Percentiles rank a stretch among this genome's conserved stretches.
Conservation (phyloP, 2,329 filamentous ascomycete species). For the Phialocephala sp. region DNA sequence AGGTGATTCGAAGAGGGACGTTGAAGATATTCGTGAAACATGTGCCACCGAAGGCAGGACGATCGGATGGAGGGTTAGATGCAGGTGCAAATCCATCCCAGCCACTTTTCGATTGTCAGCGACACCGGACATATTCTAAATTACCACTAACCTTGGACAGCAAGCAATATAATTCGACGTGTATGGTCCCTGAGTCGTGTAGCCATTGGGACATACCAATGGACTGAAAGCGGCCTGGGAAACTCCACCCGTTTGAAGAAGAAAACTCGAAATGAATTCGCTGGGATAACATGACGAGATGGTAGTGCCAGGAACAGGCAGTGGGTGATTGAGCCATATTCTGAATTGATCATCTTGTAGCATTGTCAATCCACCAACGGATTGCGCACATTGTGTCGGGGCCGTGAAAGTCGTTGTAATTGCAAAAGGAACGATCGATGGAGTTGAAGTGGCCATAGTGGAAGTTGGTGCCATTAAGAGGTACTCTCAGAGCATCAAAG, state of each 20-base stretch:
- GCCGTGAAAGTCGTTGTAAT: slow-evolving; percentile 26
- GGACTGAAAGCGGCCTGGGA: slow-evolving; percentile 26
- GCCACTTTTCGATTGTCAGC: slow-evolving; percentile 14
- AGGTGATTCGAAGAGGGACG: slow-evolving; percentile 22
- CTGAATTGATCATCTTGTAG: slow-evolving; percentile 22
- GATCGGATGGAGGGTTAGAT: slow-evolving; percentile 21
- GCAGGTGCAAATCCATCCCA: slow-evolving; percentile 25
- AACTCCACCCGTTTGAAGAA: slow-evolving; percentile 23
- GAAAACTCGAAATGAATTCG: slow-evolving; percentile 24
- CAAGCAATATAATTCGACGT: slow-evolving; percentile 32
- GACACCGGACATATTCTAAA: not conserved
- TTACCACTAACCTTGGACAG: slow-evolving; percentile 25
- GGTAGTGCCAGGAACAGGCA: slow-evolving; percentile 29
- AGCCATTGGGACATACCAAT: slow-evolving; percentile 25
- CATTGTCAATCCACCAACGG: slow-evolving; percentile 26
- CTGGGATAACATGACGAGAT: slow-evolving; percentile 26
- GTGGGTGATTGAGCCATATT: slow-evolving; percentile 25
- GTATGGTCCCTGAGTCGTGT: slow-evolving; percentile 25
- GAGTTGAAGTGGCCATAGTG: slow-evolving; percentile 10
- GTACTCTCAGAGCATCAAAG: slow-evolving; percentile 7
- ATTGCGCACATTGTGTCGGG: slow-evolving; percentile 26
- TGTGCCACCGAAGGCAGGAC: slow-evolving; percentile 29
- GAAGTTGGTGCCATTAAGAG: slow-evolving; percentile 10
- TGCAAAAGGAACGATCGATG: slow-evolving; percentile 11
- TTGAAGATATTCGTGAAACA: slow-evolving; percentile 28